phyloP scores from a whole-genome alignment of 257 asterid genomes.

The Nicotiana attenuata region DNA sequence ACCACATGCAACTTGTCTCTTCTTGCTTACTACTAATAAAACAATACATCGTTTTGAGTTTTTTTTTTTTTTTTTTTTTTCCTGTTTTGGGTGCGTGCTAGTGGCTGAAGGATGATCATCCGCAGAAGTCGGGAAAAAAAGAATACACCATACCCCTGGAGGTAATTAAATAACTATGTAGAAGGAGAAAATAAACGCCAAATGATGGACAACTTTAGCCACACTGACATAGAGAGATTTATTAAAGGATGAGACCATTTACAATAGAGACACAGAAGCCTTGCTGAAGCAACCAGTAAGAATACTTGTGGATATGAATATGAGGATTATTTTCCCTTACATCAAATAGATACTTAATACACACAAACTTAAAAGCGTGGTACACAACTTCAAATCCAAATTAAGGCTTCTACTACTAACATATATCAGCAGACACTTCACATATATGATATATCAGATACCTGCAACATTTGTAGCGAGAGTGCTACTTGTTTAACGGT shows the following conservation, averaged over 20 bases:
- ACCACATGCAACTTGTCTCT: not conserved
- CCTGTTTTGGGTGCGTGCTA: too few species aligned
- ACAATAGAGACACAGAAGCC: not conserved
- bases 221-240: too few species aligned
- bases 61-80: too few species aligned
- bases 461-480: slow-evolving; percentile 8
- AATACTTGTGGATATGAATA: not conserved
- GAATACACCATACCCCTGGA: not conserved
- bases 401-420: not conserved
- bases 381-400: not conserved
- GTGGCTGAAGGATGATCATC: not conserved
- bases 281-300: not conserved
- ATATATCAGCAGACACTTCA: not conserved
- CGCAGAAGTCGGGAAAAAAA: too few species aligned
- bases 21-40: not conserved
- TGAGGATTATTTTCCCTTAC: not conserved
- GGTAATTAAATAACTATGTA: not conserved
- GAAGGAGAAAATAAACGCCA: not conserved
- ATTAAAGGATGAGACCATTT: not conserved
- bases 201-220: too few species aligned
- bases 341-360: not conserved
- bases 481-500: slow-evolving; percentile 10
- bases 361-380: not conserved
- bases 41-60: too few species aligned
- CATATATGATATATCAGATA: not conserved